Conservation (phyloP, 2,329 filamentous ascomycete genomes). For the Diplodia mutila region DNA sequence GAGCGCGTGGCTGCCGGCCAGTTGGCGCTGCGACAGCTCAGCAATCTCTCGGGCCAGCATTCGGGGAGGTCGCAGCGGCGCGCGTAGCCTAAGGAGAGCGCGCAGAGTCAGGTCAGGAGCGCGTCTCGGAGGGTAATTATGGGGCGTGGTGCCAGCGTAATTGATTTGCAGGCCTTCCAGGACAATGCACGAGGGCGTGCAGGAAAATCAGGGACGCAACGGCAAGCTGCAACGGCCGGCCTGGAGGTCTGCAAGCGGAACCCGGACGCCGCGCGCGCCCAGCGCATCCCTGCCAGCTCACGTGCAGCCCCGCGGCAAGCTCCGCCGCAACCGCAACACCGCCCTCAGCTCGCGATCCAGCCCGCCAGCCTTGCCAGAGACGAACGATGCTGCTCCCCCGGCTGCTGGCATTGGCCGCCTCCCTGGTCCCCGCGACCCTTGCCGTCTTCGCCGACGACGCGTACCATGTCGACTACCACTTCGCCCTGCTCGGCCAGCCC, state of each 20-base stretch:
- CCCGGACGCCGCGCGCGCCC: background rate
- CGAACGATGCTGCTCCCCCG: constrained; percentile 44
- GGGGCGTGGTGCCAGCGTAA: constrained; percentile 16
- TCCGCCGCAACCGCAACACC: constrained; percentile 11
- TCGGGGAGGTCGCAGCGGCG: background rate
- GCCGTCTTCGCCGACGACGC: constrained; percentile 91
- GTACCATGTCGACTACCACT: constrained; percentile 88
- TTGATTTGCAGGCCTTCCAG: constrained; percentile 2
- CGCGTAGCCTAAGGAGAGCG: background rate
- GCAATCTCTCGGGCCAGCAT: background rate
- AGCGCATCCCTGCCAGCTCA: constrained; percentile 7
- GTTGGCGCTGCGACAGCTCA: constrained; percentile 14
- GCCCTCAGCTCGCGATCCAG: constrained; percentile 15
- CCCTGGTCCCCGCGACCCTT: constrained; percentile 55
- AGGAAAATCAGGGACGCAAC: constrained; percentile 22
- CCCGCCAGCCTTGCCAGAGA: constrained; percentile 12
- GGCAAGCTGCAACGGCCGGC: constrained; percentile 14
- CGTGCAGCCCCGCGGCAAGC: constrained; percentile 12
- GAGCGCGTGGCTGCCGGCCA: constrained; percentile 21
- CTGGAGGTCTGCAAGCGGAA: background rate
- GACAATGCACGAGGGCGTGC: constrained; percentile 12
- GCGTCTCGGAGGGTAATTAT: background rate
- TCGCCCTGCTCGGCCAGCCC: constrained; percentile 83
- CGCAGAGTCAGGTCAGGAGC: background rate
- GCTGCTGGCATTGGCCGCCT: constrained; percentile 41